Evolutionary conservation across 164 flowering plant genomes (phyloP).

Genomic region (Liquidambar formosana): DNA sequence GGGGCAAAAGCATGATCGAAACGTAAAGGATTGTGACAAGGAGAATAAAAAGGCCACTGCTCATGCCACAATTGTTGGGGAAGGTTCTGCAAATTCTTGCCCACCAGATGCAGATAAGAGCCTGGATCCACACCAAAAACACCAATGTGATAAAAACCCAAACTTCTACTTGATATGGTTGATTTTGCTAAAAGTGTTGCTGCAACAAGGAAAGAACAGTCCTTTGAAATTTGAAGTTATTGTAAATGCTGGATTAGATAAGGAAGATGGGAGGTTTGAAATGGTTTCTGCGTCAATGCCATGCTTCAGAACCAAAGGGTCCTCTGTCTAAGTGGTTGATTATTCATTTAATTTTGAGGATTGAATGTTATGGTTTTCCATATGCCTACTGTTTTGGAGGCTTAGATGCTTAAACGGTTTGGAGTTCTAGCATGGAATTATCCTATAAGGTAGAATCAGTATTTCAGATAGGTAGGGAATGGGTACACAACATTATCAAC

Average conservation of each 20-base stretch:
- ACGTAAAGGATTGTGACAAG: background rate
- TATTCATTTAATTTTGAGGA: background rate
- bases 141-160: constrained; percentile 11
- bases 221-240: constrained; percentile 53
- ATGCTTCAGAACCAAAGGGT: constrained; percentile 17
- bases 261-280: constrained; percentile 61
- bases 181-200: constrained; percentile 50
- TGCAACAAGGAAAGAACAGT: constrained; percentile 57
- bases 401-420: too few species aligned
- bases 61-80: constrained; percentile 3
- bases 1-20: constrained; percentile 10
- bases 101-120: constrained; percentile 13
- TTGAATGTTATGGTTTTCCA: background rate
- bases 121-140: constrained; percentile 8
- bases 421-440: too few species aligned
- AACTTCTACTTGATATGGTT: constrained; percentile 60
- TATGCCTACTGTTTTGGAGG: too few species aligned
- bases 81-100: constrained; percentile 1
- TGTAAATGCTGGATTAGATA: constrained; percentile 38
- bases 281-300: constrained; percentile 53
- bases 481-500: too few species aligned
- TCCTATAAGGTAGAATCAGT: too few species aligned
- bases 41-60: background rate
- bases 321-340: background rate
- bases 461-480: too few species aligned